These are phyloP conservation scores for Neurospora sp. DNA, from an alignment of 495 filamentous ascomycete species.

Conservation along the genomic window DNA sequence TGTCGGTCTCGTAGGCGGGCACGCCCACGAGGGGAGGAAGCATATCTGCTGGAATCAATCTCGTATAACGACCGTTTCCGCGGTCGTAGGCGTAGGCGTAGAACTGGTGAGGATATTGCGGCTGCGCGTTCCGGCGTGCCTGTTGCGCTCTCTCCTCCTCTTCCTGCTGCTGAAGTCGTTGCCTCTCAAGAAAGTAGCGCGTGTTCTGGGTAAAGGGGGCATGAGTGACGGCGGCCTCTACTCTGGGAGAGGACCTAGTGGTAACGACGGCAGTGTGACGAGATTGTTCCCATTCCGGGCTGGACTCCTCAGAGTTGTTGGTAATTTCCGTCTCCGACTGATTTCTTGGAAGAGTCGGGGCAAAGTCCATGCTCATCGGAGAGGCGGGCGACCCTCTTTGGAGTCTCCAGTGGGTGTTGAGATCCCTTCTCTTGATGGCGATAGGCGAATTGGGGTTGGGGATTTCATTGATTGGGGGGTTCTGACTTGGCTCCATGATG, in stretches of 20 bases:
- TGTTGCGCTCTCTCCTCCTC: not conserved
- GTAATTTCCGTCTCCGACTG: not conserved
- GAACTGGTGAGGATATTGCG: not conserved
- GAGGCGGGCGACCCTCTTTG: not conserved
- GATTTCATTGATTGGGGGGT: not conserved
- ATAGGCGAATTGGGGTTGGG: not conserved
- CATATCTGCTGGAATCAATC: conserved; percentile 57
- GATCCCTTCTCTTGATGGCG: not conserved
- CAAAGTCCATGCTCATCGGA: not conserved
- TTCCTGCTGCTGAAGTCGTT: not conserved
- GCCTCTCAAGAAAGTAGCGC: not conserved
- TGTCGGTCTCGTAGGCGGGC: conserved; percentile 19
- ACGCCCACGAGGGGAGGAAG: conserved; percentile 36
- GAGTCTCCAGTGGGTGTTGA: not conserved
- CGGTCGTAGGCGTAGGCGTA: conserved; percentile 47
- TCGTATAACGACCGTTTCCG: conserved; percentile 47
- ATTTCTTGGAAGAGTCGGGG: not conserved
- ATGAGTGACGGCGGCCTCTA: not conserved
- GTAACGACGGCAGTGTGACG: not conserved
- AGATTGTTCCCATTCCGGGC: not conserved
- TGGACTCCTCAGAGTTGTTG: not conserved
- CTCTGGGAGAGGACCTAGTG: not conserved
- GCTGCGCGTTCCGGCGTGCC: not conserved
- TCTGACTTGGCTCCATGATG: not conserved
- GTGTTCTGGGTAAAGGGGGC: not conserved